Conservation (phyloP, 768 basidiomycete species). For the Panaeolus cyanescens region DNA sequence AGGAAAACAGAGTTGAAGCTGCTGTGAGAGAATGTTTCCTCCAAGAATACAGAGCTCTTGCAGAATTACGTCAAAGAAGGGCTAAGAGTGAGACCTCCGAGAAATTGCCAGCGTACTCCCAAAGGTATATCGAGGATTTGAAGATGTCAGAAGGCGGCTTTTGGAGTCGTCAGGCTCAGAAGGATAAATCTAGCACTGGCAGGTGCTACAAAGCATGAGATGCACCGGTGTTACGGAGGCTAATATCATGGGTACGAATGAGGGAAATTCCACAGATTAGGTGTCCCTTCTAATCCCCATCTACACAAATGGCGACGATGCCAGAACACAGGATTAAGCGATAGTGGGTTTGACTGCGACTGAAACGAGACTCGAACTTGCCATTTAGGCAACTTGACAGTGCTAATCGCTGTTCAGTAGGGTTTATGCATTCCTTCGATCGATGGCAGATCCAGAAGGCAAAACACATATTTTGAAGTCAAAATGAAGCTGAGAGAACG, state of each 20-base stretch:
- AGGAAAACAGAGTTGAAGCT: neutral
- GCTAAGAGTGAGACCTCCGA: neutral
- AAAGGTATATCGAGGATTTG: neutral
- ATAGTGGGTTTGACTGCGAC: neutral
- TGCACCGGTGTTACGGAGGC: slow-evolving; percentile 1
- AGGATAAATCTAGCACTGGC: slow-evolving; percentile 1
- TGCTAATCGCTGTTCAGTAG: slow-evolving; percentile 3
- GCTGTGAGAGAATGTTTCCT: neutral
- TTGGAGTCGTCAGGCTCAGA: slow-evolving; percentile 1
- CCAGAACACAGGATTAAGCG: neutral
- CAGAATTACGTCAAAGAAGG: slow-evolving; percentile 1
- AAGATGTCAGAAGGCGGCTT: slow-evolving; percentile 1
- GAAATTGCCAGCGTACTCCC: neutral
- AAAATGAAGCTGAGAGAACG: neutral
- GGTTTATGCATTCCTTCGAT: neutral
- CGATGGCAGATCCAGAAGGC: neutral
- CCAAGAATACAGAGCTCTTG: neutral
- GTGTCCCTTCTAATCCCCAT: slow-evolving; percentile 4
- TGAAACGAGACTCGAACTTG: slow-evolving; percentile 2
- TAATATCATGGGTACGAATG: slow-evolving; percentile 1
- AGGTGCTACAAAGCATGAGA: neutral
- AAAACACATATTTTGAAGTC: neutral
- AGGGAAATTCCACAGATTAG: slow-evolving; percentile 1
- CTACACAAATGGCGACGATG: neutral
- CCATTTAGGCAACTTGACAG: slow-evolving; percentile 1